These are phyloP conservation scores for Aspergillus sp. DNA, from an alignment of 2,329 filamentous ascomycete species.

Conservation along the genomic window DNA sequence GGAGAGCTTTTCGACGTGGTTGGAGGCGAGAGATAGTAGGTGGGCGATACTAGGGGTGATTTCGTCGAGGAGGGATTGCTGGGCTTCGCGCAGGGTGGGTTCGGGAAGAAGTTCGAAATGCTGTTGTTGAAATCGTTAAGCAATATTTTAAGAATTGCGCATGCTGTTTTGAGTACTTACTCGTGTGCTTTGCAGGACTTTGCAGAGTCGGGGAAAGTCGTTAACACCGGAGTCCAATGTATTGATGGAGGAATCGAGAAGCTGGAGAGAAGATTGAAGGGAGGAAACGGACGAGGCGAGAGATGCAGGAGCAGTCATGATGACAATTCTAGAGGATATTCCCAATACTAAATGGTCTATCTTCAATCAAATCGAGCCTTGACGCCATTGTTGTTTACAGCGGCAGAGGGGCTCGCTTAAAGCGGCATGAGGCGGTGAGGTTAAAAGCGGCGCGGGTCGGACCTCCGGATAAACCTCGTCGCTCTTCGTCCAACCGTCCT, in stretches of 20 bases:
- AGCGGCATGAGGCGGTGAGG: conserved; percentile 9
- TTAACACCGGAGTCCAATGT: conserved; percentile 57
- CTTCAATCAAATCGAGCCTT: background rate
- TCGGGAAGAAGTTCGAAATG: conserved; percentile 92
- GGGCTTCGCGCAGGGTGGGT: conserved; percentile 70
- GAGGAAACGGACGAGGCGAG: conserved; percentile 56
- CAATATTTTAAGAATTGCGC: background rate
- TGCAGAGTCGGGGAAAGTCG: conserved; percentile 57
- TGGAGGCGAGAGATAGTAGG: conserved; percentile 73
- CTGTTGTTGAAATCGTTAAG: conserved; percentile 37
- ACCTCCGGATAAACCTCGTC: conserved; percentile 34
- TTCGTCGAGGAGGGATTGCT: conserved; percentile 76
- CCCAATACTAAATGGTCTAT: too few species aligned
- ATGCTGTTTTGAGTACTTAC: conserved; percentile 33
- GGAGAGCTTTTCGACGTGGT: conserved; percentile 73
- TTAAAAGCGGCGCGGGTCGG: conserved; percentile 28
- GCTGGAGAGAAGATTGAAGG: conserved; percentile 53
- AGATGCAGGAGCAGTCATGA: conserved; percentile 27
- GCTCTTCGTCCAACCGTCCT: conserved; percentile 23
- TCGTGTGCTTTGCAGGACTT: conserved; percentile 57
- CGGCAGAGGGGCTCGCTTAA: background rate
- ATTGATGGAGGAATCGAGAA: conserved; percentile 57
- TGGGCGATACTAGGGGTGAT: conserved; percentile 79
- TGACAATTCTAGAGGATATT: background rate
- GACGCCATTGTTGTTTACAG: background rate